Evolutionary conservation across 1,284 basidiomycete species (phyloP), one percentile per base, ranked within the genome.

Genomic region (Fomes fomentarius): DNA sequence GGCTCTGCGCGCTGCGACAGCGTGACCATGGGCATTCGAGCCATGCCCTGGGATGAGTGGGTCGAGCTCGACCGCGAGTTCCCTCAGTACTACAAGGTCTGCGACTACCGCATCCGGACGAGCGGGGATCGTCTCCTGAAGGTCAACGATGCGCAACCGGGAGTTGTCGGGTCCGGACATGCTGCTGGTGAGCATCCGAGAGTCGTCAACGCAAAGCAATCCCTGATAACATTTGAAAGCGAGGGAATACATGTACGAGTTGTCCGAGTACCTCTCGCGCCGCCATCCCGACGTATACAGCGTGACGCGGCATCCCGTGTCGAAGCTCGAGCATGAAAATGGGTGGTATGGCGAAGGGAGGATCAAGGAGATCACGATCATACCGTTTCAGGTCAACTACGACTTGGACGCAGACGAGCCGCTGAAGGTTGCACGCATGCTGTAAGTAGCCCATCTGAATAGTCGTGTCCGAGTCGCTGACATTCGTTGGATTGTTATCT

Each of bases 1-100:
- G 12, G 28, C 7, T 6, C 6, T 30, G 28, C 28, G 12, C 12
- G 7, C 6, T 30, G 28, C 28, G 7, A 30, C 41, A 88, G 87
- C 62, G 78, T 89, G 26, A 89, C 84, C 14, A 89, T 89, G 87
- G 87, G 85, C 52, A 83, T 89, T 57, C 78, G 84, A 19, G 74
- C 69, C 50, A 87, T 89, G 85, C 74, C 73, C 11, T 88, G 83
- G 82, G 74, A 76, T 17, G 82, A 86, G 48, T 89, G 87, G 86
- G 81, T 87, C 48, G 86, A 88, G 77, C 74, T 87, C 21, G 87
- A 89, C 67, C 72, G 78, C 44, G 73, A 80, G 46, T 86, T 82
- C 63, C 66, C 70, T 19, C 61, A 64, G 31, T 84, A 83, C 61
- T 79, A 85, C 62, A 74, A 69, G 17, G 82, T 89, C 47, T 79